Conservation (phyloP, 345 rosid genomes). For the Salix udensis region DNA sequence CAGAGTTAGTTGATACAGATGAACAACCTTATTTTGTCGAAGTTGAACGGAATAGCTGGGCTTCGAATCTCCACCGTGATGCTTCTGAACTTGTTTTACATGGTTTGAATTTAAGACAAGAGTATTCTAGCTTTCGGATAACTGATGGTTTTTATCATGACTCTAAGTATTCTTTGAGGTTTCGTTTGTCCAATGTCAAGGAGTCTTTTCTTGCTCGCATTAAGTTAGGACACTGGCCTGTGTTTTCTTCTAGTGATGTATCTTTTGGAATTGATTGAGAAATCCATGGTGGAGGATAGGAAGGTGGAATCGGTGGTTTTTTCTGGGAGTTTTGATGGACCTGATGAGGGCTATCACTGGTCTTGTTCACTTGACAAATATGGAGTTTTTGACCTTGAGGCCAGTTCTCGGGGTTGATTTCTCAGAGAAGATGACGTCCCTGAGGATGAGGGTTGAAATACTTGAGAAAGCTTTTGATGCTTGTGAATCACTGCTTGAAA, state of each 20-base stretch:
- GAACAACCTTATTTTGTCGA: constrained; percentile 57
- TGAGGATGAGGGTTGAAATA: constrained; percentile 77
- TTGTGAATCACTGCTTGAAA: constrained; percentile 70
- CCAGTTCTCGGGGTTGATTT: constrained; percentile 35
- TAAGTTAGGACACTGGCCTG: constrained; percentile 86
- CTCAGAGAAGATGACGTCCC: constrained; percentile 40
- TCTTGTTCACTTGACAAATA: constrained; percentile 70
- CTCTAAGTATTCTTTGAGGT: constrained; percentile 53
- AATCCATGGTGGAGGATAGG: constrained; percentile 24
- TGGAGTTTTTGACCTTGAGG: constrained; percentile 65
- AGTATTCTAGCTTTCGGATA: constrained; percentile 33
- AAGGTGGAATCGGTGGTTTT: constrained; percentile 42
- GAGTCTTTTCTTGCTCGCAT: constrained; percentile 51
- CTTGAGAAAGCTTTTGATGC: constrained; percentile 63
- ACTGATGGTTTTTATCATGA: constrained; percentile 37
- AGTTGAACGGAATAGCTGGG: constrained; percentile 40
- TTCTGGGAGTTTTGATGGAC: constrained; percentile 78
- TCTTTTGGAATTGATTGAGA: constrained; percentile 56
- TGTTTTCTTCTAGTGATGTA: constrained; percentile 53
- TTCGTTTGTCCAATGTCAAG: constrained; percentile 48
- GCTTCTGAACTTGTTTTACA: constrained; percentile 69
- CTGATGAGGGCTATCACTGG: constrained; percentile 76
- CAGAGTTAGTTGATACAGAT: constrained; percentile 25
- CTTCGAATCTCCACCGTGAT: constrained; percentile 58
- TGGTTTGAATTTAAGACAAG: constrained; percentile 45